Conservation (phyloP, 2,329 filamentous ascomycete genomes). For the Stemphylium vesicarium region DNA sequence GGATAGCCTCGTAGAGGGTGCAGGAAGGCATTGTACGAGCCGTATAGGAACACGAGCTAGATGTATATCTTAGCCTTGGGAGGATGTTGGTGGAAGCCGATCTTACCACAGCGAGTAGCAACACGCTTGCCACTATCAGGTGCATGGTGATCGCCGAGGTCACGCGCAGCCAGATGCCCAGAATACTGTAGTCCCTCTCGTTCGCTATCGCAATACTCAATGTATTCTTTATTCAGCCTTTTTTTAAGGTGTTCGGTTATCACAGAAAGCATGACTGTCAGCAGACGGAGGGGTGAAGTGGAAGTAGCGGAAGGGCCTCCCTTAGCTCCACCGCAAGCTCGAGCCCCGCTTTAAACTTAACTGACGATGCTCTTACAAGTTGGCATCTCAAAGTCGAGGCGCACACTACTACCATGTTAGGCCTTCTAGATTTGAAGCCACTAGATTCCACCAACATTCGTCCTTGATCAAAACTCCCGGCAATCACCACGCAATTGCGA, state of each 20-base stretch:
- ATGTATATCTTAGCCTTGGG: neutral
- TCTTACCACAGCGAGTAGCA: constrained; percentile 5
- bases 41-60: constrained; percentile 21
- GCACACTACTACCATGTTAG: too few species aligned
- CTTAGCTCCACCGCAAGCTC: neutral
- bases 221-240: neutral
- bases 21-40: constrained; percentile 32
- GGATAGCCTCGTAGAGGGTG: constrained; percentile 38
- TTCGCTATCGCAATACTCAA: neutral
- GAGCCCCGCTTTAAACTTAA: too few species aligned
- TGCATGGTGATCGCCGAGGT: neutral
- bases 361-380: too few species aligned
- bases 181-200: too few species aligned
- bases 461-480: neutral
- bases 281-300: neutral
- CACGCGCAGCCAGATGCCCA: neutral
- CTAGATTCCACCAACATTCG: neutral
- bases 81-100: neutral
- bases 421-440: neutral
- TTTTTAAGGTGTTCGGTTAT: neutral
- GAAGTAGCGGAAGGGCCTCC: neutral
- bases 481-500: neutral
- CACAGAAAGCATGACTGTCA: neutral
- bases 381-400: too few species aligned
- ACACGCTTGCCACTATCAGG: constrained; percentile 1